Percentiles rank a stretch among this genome's conserved stretches.
Evolutionary conservation across 2,329 filamentous ascomycete genomes (phyloP).

Genomic region (Ophiostoma sp.): DNA sequence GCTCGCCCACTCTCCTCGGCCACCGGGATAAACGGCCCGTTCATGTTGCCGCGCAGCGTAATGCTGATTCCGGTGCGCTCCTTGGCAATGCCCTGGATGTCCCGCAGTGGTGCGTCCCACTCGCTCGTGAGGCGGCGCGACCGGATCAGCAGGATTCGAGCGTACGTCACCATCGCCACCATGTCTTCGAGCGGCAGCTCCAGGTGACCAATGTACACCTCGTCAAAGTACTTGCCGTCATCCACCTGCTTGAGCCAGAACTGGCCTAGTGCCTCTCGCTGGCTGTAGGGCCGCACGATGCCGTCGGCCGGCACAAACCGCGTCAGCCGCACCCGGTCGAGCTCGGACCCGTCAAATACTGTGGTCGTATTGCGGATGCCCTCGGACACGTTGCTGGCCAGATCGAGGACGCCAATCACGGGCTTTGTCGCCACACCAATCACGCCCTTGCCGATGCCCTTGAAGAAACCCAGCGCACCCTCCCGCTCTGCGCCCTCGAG

Average conservation of each 20-base stretch:
- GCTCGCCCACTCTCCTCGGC: conserved; percentile 75
- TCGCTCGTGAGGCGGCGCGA: conserved; percentile 83
- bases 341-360: conserved; percentile 90
- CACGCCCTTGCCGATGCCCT: conserved; percentile 93
- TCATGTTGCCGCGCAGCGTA: conserved; percentile 82
- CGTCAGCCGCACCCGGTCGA: conserved; percentile 90
- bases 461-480: conserved; percentile 91
- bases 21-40: conserved; percentile 92
- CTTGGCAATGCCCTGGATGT: conserved; percentile 95
- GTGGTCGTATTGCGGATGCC: conserved; percentile 98
- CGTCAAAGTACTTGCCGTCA: conserved; percentile 96
- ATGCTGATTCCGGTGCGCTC: conserved; percentile 93
- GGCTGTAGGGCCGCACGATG: conserved; percentile 89
- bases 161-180: conserved; percentile 85
- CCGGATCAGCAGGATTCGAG: conserved; percentile 84
- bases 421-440: conserved; percentile 95
- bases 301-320: conserved; percentile 91
- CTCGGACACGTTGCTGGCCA: conserved; percentile 95
- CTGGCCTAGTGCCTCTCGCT: conserved; percentile 92
- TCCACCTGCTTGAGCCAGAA: conserved; percentile 99
- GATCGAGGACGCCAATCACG: conserved; percentile 92
- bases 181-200: conserved; percentile 87
- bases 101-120: conserved; percentile 95
- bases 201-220: conserved; percentile 94
- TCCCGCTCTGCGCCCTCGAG: conserved; percentile 95